phyloP scores from a whole-genome alignment of 2,329 filamentous ascomycete genomes.

The Colletotrichum camelliae region DNA sequence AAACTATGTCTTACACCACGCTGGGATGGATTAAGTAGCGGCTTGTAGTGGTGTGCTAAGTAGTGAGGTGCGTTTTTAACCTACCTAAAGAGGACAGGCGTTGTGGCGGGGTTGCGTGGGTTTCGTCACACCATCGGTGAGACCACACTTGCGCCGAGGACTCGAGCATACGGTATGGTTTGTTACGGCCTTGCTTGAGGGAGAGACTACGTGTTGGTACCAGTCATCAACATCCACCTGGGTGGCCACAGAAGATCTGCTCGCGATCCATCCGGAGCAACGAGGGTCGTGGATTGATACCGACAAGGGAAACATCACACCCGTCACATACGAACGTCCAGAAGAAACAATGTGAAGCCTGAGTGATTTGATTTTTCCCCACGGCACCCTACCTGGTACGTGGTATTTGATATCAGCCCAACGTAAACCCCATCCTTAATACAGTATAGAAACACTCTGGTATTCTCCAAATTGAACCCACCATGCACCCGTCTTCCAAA shows the following conservation, averaged over 20 bases:
- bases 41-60: not conserved
- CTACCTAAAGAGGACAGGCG: not conserved
- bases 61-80: not conserved
- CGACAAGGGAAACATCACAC: not conserved
- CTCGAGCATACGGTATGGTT: not conserved
- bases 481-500: not conserved
- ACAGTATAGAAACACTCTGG: slow-evolving; percentile 7
- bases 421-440: not conserved
- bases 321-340: not conserved
- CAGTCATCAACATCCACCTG: not conserved
- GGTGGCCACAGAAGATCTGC: not conserved
- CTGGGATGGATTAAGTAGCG: not conserved
- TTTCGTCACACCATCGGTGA: not conserved
- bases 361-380: slow-evolving; percentile 7
- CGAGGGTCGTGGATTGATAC: not conserved
- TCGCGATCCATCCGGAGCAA: not conserved
- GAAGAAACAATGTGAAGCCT: not conserved
- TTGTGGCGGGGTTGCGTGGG: not conserved
- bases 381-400: not conserved
- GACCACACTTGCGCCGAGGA: not conserved
- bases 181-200: not conserved
- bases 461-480: slow-evolving; percentile 1
- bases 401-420: slow-evolving; percentile 10
- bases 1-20: no score
- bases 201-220: not conserved